Base-by-base conservation (phyloP, 1,284 basidiomycete genomes). In the Melanopsichium pennsylvanicum region DNA sequence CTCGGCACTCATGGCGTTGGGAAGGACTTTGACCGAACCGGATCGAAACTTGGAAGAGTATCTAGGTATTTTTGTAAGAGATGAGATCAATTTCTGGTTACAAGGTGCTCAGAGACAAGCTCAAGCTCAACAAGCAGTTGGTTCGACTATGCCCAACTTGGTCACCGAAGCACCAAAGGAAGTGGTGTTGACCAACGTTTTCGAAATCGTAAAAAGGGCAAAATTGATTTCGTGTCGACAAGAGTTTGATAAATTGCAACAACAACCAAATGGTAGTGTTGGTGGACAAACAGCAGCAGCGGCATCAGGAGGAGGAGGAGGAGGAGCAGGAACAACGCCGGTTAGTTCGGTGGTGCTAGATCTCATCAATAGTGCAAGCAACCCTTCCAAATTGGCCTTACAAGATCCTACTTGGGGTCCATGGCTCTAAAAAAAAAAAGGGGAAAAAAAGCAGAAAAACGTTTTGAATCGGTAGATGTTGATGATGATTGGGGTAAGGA, bases 31-130 rank as follows among this genome's bases (percentile, higher is more conserved):
- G 40, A 94, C 92, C 3, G 89, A 94, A 77, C 93, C 93, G 15
- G 93, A 97, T 83, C 90, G 88, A 79, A 90, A 93, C 57, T 83
- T 97, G 50, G 92, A 95, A 68, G 89, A 92, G 74, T 90, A 92
- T 56, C 85, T 96, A 13, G 90, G 90, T 66, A 84, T 97, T 47
- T 97, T 97, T 81, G 88, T 92, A 21, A 87, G 93, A 25, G 96
- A 99, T 80, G 96, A 99, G 82, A 89, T 97, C 44, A 86, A 88
- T 72, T 86, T 86, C 13, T 92, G 90, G 89, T 74, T 81, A 29
- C 70, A 66, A 40, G 72, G 75, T n/a, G 55, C 63, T 0, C 76
- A 78, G 31, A 38, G 76, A 7, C 63, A 78, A 19, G 69, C 58
- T 3, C 55, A 62, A 9, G 60, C 69, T 3, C 56, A 69, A 11